phyloP scores from a whole-genome alignment of 768 basidiomycete genomes.

The Mycena polygramma region DNA sequence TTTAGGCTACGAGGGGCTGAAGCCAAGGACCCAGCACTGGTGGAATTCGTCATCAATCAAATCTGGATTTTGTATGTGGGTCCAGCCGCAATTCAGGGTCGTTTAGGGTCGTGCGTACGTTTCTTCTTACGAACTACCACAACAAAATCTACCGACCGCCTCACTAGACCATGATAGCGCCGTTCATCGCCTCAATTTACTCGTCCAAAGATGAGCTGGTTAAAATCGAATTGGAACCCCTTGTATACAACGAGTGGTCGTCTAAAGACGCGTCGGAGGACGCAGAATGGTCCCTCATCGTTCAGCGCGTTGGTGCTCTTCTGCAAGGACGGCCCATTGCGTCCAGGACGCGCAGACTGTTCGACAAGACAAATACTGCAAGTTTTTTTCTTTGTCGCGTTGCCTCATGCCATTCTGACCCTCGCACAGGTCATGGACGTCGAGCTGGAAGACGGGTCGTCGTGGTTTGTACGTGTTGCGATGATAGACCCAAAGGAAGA shows the following conservation, averaged over 20 bases:
- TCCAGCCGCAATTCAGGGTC: too few relatives aligned
- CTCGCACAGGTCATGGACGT: conserved; percentile 23
- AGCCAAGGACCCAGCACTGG: too few relatives aligned
- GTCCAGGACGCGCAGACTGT: conserved; percentile 7
- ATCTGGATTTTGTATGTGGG: too few relatives aligned
- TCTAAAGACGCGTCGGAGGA: neutral
- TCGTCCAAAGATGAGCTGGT: neutral
- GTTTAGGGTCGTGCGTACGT: too few relatives aligned
- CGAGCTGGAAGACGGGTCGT: conserved; percentile 6
- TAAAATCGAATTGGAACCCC: conserved; percentile 8
- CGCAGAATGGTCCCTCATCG: neutral
- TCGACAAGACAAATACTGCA: conserved; percentile 3
- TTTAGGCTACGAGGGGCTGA: too few relatives aligned
- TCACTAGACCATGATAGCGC: neutral
- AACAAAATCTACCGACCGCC: too few relatives aligned
- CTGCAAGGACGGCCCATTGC: neutral
- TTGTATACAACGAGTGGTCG: conserved; percentile 14
- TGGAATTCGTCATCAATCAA: too few relatives aligned
- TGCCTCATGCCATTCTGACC: neutral
- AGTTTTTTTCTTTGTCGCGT: neutral
- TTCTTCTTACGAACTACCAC: too few relatives aligned
- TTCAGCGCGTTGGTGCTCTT: conserved; percentile 4
- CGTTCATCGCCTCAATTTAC: neutral
- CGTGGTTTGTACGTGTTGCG: conserved; percentile 13
- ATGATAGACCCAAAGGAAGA: neutral